Evolutionary conservation across 1,139 yeast genomes (phyloP).

Genomic region (Blastobotrys malaysiensis): DNA sequence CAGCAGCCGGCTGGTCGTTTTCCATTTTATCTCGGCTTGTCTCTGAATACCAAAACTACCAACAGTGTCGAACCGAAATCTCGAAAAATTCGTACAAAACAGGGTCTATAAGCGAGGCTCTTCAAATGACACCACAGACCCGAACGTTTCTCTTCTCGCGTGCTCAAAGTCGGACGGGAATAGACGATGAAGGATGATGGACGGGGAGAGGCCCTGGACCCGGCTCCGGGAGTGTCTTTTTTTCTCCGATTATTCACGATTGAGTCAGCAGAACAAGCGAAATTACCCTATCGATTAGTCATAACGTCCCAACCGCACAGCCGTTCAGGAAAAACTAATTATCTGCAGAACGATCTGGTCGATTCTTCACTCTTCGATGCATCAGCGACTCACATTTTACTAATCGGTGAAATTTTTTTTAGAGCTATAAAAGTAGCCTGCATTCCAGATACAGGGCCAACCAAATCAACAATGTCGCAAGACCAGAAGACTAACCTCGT

Average conservation of each 20-base stretch:
- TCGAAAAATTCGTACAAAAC: too few relatives aligned
- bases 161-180: too few relatives aligned
- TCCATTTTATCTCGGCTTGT: neutral
- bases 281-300: neutral
- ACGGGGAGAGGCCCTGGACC: too few relatives aligned
- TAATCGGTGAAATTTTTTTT: conserved; percentile 1
- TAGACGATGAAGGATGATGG: too few relatives aligned
- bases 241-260: neutral
- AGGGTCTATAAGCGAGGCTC: too few relatives aligned
- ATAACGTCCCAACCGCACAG: neutral
- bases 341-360: neutral
- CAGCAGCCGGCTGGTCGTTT: conserved; percentile 36
- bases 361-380: neutral
- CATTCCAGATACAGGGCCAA: neutral
- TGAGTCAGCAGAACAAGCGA: neutral
- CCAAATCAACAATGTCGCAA: neutral
- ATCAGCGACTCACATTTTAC: neutral
- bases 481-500: conserved; percentile 15
- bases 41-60: neutral
- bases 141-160: too few relatives aligned
- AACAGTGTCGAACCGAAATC: neutral
- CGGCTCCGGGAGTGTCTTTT: neutral
- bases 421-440: neutral
- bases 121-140: too few relatives aligned
- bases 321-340: too few relatives aligned